Evolutionary conservation across 495 filamentous ascomycete species (phyloP).

Genomic region (Parachaetomium inaequale): DNA sequence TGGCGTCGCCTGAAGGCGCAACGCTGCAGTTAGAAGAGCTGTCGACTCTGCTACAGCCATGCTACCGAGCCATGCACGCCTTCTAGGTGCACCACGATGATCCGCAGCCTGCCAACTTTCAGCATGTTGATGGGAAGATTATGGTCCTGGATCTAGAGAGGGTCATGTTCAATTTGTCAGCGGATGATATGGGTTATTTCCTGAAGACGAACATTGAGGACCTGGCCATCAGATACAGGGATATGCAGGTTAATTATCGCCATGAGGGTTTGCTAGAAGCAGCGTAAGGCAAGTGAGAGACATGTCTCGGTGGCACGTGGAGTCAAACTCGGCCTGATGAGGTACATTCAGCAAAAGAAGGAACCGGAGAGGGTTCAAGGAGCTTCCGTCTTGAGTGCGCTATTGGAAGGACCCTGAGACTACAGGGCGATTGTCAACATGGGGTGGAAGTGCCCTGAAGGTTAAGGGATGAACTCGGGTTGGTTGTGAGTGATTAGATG

Average conservation of each 20-base stretch:
- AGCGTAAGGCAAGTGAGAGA: too few species aligned
- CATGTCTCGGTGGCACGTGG: too few species aligned
- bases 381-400: too few species aligned
- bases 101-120: slow-evolving; percentile 12
- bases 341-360: too few species aligned
- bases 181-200: slow-evolving; percentile 1
- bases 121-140: slow-evolving; percentile 9
- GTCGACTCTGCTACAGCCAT: slow-evolving; percentile 10
- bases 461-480: too few species aligned
- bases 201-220: not conserved
- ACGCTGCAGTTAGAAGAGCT: slow-evolving; percentile 16
- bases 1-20: slow-evolving; percentile 7
- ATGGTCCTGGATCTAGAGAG: slow-evolving; percentile 15
- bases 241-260: not conserved
- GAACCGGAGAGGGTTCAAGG: too few species aligned
- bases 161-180: not conserved
- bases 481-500: too few species aligned
- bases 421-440: too few species aligned
- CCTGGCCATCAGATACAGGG: not conserved
- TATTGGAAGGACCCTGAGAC: too few species aligned
- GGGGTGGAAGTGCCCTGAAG: too few species aligned
- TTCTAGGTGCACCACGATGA: slow-evolving; percentile 16
- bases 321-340: too few species aligned
- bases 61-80: slow-evolving; percentile 16
- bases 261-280: not conserved